Conservation (phyloP, 1,284 basidiomycete genomes). For the Puccinia polysora region DNA sequence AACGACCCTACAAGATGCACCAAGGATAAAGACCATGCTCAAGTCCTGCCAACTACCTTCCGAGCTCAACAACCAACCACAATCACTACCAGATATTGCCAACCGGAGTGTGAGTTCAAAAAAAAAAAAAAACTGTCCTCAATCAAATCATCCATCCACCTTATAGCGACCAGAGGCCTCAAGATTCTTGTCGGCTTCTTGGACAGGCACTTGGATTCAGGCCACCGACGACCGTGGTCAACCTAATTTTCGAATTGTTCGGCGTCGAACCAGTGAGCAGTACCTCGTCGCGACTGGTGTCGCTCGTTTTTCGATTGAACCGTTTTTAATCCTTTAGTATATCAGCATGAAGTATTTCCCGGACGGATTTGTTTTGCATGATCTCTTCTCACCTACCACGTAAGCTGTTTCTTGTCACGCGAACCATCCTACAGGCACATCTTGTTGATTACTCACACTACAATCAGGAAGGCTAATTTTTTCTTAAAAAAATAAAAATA, state of each 20-base stretch:
- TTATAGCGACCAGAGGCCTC: background rate
- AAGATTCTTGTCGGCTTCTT: background rate
- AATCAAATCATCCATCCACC: background rate
- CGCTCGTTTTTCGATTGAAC: background rate
- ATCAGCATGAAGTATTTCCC: constrained; percentile 70
- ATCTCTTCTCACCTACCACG: constrained; percentile 65
- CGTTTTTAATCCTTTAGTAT: constrained; percentile 56
- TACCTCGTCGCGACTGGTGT: background rate
- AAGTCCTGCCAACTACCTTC: constrained; percentile 70
- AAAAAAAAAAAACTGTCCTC: background rate
- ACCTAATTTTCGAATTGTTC: constrained; percentile 70
- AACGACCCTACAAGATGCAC: constrained; percentile 73
- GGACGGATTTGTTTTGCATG: constrained; percentile 67
- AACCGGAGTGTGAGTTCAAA: constrained; percentile 33
- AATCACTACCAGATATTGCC: constrained; percentile 55
- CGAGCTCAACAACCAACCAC: constrained; percentile 65
- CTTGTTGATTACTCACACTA: too few species aligned
- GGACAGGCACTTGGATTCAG: constrained; percentile 55
- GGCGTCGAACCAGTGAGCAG: constrained; percentile 63
- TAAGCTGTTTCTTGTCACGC: constrained; percentile 44
- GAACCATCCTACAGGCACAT: too few species aligned
- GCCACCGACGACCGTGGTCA: constrained; percentile 73
- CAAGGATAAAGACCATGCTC: constrained; percentile 69
- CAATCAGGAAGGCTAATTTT: too few species aligned
- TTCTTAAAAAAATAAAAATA: too few species aligned